Evolutionary conservation across 768 basidiomycete genomes (phyloP), one percentile per base, ranked within the genome.

Genomic region (Postia placenta): DNA sequence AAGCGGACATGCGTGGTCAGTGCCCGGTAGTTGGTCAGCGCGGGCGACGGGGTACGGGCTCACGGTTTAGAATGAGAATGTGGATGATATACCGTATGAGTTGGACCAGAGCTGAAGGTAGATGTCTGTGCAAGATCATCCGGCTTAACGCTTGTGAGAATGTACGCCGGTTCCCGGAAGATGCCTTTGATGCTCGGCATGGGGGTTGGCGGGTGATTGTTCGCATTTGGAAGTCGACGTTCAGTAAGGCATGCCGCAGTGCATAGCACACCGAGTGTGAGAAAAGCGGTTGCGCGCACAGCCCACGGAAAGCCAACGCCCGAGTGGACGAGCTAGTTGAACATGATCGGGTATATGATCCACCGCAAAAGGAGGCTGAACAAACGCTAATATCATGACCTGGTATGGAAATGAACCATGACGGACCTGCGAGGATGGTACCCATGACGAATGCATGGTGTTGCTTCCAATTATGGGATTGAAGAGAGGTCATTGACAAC

Each of bases 381-480:
- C n/a, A n/a, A n/a, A n/a, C n/a, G n/a, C n/a, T n/a, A n/a, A n/a
- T n/a, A n/a, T n/a, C n/a, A n/a, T n/a, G n/a, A n/a, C n/a, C n/a
- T n/a, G n/a, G n/a, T n/a, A n/a, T n/a, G n/a, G n/a, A n/a, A n/a
- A n/a, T n/a, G n/a, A n/a, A n/a, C n/a, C 9, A 33, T 6, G 9
- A 7, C 38, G 17, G 12, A 45, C 45, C 45, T 33, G 45, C 15
- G 20, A 9, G 14, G 6, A 67, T 67, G 24, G 65, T 62, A 0
- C 67, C 69, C 12, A 68, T 39, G 1, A 61, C 62, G n/a, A 77
- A 57, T 9, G 69, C 65, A 35, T 67, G 62, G 33, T 64, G 63
- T 49, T 54, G 62, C 44, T 64, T 64, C 57, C 75, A 79, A 56
- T 74, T 70, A 42, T 75, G 75, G 2, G 72, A 64, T 15, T 73